Evolutionary conservation across 73 alveolate species (phyloP), one percentile per base, ranked within the genome.

Genomic region (Symbiodinium pilosum): DNA sequence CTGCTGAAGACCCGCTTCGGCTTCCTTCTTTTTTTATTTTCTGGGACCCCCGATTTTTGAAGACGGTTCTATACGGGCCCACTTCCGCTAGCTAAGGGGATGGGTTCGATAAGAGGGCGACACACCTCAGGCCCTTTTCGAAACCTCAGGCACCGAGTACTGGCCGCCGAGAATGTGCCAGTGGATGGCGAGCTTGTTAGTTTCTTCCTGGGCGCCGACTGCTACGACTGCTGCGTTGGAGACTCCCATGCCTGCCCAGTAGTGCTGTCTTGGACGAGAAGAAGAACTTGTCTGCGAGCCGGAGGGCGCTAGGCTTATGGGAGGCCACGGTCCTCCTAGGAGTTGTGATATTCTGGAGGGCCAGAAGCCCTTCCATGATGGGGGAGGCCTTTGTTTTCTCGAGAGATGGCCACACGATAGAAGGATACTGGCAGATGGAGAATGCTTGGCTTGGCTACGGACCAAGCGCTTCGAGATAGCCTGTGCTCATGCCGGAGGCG

Each of bases 321-420:
- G n/a, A n/a, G n/a, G n/a, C n/a, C n/a, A n/a, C n/a, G n/a, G n/a
- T n/a, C n/a, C n/a, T n/a, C n/a, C n/a, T n/a, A n/a, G n/a, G n/a
- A n/a, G n/a, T n/a, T n/a, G n/a, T n/a, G n/a, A n/a, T n/a, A n/a
- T n/a, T n/a, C n/a, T n/a, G n/a, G n/a, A n/a, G n/a, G n/a, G n/a
- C n/a, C n/a, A n/a, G n/a, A n/a, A n/a, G n/a, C 93, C 93, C 14
- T 86, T 86, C 38, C 93, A 52, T 43, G 81, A 47, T 11, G 93
- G 93, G 36, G 93, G 83, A 30, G 43, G 93, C 18, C 28, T 86
- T 1, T 12, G 32, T 18, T 86, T 52, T 0, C 83, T 81, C 34
- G 93, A 81, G 40, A 26, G 81, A 18, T 85, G 93, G 93, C 36
- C 93, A 3, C 44, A 2, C 44, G 47, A 43, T 5, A 6, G 34